Base-by-base conservation (phyloP, 1,284 basidiomycete species). In the Marasmius tenuissimus region DNA sequence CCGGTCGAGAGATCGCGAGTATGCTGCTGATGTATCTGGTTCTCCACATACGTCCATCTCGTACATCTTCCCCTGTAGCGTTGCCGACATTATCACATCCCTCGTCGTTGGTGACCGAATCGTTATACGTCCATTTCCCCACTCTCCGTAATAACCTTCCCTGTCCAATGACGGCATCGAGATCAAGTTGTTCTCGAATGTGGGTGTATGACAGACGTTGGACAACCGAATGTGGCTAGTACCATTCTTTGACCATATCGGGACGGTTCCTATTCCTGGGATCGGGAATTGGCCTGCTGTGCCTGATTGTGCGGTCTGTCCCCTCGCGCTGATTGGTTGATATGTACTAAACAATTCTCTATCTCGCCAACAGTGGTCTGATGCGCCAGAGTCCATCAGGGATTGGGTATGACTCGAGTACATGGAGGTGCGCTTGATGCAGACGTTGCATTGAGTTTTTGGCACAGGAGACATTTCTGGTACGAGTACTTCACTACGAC, bases 1-100 rank as follows among this genome's bases (percentile, higher is more conserved):
- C 16, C 53, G 39, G 38, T 54, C 22, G 47, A 57, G 61, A 8
- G 57, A 65, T 4, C 61, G 16, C 40, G 40, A 42, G n/a, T 42
- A 6, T 20, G 60, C 48, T 35, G 57, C 27, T 9, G 49, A 9
- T 42, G 12, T 42, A 2, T 42, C 40, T 2, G 12, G 40, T 42
- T 3, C 6, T 2, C 40, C 40, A 12, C 12, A 6, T 42, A 42
- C 2, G 40, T 27, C 27, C 27, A 27, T 27, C 27, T 27, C 27
- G 27, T 27, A 27, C 27, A 27, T 27, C 4, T 4, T 2, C 4
- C 27, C 40, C 3, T n/a, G 2, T 3, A 42, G 6, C 40, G 3
- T 3, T 42, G 40, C 40, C 6, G 40, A 42, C 40, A 42, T 42
- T 2, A 42, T 6, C 2, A n/a, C 3, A 3, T 12, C n/a, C 3